These are phyloP conservation scores for Colletotrichum godetiae DNA, from an alignment of 2,329 filamentous ascomycete species.

Conservation along the genomic window DNA sequence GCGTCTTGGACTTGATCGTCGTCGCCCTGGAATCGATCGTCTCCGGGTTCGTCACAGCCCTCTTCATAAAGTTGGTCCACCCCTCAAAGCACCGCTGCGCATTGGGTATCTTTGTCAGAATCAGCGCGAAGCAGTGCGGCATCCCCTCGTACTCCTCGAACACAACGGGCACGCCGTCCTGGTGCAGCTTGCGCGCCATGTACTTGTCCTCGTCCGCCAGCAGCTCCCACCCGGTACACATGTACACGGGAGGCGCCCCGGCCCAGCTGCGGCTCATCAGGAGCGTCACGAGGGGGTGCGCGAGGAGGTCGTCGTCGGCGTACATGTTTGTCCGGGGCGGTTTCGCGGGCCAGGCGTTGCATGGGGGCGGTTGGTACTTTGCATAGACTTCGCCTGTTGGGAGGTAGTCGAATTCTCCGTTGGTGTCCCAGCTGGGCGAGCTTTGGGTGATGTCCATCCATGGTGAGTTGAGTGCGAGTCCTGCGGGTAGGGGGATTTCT, in stretches of 20 bases:
- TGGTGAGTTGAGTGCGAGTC: slow-evolving; percentile 70
- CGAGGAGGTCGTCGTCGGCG: slow-evolving; percentile 62
- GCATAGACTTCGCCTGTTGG: slow-evolving; percentile 52
- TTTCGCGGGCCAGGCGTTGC: slow-evolving; percentile 66
- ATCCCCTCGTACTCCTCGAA: slow-evolving; percentile 83
- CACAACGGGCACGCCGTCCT: slow-evolving; percentile 69
- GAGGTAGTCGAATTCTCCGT: slow-evolving; percentile 73
- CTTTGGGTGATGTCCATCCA: slow-evolving; percentile 79
- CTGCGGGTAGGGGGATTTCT: slow-evolving; percentile 74
- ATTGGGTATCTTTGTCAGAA: slow-evolving; percentile 60
- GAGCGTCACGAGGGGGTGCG: slow-evolving; percentile 77
- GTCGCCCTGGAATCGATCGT: slow-evolving; percentile 54
- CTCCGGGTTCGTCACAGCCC: slow-evolving; percentile 49
- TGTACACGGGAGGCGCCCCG: slow-evolving; percentile 72
- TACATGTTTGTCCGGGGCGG: slow-evolving; percentile 67
- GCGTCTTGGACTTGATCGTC: slow-evolving; percentile 60
- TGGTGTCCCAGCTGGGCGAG: slow-evolving; percentile 64
- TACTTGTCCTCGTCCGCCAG: slow-evolving; percentile 75
- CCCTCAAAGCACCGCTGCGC: slow-evolving; percentile 63
- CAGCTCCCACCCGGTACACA: slow-evolving; percentile 78
- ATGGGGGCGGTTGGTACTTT: slow-evolving; percentile 49
- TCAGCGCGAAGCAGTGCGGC: slow-evolving; percentile 78
- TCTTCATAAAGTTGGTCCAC: slow-evolving; percentile 67
- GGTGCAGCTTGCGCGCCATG: slow-evolving; percentile 65
- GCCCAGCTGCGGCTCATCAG: slow-evolving; percentile 70